Percentiles rank a stretch among this genome's conserved stretches.
Conservation (phyloP, 768 basidiomycete genomes). For the Pleurotus giganteus region DNA sequence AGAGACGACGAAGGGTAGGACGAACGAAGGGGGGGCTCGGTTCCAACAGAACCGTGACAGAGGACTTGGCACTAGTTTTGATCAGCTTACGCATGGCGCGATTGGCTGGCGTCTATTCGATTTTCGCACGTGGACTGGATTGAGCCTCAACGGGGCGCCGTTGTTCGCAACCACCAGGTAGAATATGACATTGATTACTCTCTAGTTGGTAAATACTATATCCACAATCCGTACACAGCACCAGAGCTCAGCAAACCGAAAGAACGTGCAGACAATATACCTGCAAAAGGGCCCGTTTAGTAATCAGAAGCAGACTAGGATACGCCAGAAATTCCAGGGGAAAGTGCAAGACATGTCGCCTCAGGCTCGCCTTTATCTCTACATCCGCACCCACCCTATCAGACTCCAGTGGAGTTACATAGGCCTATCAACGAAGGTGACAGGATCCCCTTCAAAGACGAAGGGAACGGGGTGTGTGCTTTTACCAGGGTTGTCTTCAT, state of each 20-base stretch:
- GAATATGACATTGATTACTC: background rate
- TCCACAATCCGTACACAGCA: too few relatives aligned
- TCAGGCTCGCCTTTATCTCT: constrained; percentile 92
- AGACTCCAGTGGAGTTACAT: constrained; percentile 17
- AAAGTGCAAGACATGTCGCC: constrained; percentile 24
- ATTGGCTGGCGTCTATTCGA: background rate
- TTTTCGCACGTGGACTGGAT: constrained; percentile 6
- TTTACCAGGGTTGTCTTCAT: constrained; percentile 91
- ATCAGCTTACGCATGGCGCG: background rate
- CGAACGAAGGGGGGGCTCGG: background rate
- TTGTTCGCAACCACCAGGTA: background rate
- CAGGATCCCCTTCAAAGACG: constrained; percentile 3
- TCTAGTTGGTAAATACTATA: too few relatives aligned
- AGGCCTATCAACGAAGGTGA: constrained; percentile 15
- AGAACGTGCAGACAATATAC: background rate
- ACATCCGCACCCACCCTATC: constrained; percentile 62
- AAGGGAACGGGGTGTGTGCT: constrained; percentile 65
- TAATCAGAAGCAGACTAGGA: background rate
- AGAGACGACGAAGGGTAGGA: background rate
- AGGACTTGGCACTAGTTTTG: background rate
- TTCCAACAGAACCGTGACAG: constrained; percentile 1
- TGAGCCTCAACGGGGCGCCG: background rate
- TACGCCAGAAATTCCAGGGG: background rate
- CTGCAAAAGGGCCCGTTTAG: background rate
- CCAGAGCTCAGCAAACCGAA: too few relatives aligned